Conservation (phyloP, 202 grass and related monocot species). For the Elaeis oleifera region DNA sequence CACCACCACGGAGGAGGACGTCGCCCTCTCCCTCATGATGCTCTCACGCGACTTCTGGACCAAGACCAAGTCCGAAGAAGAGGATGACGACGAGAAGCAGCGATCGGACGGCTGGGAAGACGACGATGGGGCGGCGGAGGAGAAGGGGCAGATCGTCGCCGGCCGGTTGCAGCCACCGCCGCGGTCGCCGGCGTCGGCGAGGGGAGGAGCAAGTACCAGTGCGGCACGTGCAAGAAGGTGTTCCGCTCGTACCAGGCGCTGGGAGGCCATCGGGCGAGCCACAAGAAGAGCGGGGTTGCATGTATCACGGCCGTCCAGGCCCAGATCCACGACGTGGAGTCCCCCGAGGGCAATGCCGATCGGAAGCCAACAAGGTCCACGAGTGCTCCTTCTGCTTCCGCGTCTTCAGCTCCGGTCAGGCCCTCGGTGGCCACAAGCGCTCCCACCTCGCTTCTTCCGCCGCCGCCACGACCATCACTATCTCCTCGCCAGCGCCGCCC, state of each 20-base stretch:
- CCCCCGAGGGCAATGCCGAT: neutral
- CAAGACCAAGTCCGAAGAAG: conserved; percentile 36
- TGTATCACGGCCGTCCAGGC: conserved; percentile 27
- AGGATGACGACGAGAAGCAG: conserved; percentile 14
- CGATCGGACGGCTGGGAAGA: conserved; percentile 29
- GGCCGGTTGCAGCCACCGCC: neutral
- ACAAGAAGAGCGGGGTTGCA: conserved; percentile 54
- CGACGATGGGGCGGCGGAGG: neutral
- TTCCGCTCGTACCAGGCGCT: conserved; percentile 83
- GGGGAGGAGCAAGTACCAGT: conserved; percentile 38
- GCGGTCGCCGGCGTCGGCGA: neutral
- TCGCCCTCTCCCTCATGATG: conserved; percentile 74
- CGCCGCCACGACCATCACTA: neutral
- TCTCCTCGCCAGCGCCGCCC: neutral
- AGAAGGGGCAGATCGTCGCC: neutral
- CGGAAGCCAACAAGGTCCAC: conserved; percentile 14
- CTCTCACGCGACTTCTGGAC: conserved; percentile 77
- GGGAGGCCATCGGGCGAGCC: conserved; percentile 71
- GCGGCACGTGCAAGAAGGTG: conserved; percentile 59
- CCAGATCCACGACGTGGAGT: conserved; percentile 4
- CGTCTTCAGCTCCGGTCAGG: conserved; percentile 76
- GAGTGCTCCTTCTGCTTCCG: conserved; percentile 40
- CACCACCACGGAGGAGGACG: conserved; percentile 57
- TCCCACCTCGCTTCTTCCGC: conserved; percentile 26
- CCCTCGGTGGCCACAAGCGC: conserved; percentile 51